Base-by-base conservation (phyloP, 2,329 filamentous ascomycete species). In the Cordyceps tenuipes region DNA sequence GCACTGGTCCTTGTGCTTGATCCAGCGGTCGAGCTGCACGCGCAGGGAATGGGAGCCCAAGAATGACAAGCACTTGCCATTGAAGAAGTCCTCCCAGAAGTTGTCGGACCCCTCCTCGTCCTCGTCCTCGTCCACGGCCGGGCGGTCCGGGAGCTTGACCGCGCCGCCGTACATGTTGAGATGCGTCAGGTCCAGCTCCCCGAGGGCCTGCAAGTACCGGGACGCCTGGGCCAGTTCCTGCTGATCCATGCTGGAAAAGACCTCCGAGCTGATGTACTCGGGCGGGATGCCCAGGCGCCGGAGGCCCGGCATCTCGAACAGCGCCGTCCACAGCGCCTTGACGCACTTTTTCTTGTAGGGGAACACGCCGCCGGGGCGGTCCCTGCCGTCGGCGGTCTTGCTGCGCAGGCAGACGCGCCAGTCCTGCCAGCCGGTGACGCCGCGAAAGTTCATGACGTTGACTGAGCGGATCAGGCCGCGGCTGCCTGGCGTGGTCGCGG, bases 381-480 rank as follows among this genome's bases (percentile, higher is more conserved):
- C 21, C n/a, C 8, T n/a, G n/a, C 49, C 34, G 17, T 13, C 13
- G 2, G 31, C 7, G 2, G 21, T 17, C 23, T 29, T 53, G 21
- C 51, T 31, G 9, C 17, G 41, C 8, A 55, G 26, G 26, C n/a
- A 10, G 23, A 55, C 52, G 7, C 52, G 52, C 6, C 13, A 1
- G 17, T 55, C 41, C 9, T 21, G 23, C 12, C 3, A 17, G 10
- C 12, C 3, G 2, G 7, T 0, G 3, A 6, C 5, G 3, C 3
- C 3, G 5, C 29, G 7, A 13, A 15, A 44, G 2, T 26, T 19
- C 9, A 31, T 3, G n/a, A 57, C 26, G 31, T 31, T 57, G 12
- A 48, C 54, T 13, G 29, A 31, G 15, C 54, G 54, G 2, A 57
- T 57, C 12, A 57, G 44, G 3, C n/a, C 29, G 5, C 54, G 54